A percentile compares a stretch with the other conserved stretches of the same genome.
Conservation (phyloP, 2,329 filamentous ascomycete genomes). For the Phoma sp. region DNA sequence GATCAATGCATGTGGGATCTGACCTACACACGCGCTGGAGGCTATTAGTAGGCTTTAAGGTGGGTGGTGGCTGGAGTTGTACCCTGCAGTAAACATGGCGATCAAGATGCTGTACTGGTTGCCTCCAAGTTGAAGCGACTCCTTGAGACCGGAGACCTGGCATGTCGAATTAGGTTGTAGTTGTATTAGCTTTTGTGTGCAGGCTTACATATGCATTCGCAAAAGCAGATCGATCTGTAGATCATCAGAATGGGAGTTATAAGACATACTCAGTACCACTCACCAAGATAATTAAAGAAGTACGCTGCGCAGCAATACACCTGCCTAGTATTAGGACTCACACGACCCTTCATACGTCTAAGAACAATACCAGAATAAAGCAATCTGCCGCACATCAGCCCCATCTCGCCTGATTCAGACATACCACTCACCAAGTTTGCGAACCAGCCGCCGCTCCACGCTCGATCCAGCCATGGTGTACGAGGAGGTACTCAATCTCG, state of each 20-base stretch:
- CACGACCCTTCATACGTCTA: neutral
- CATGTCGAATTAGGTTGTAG: neutral
- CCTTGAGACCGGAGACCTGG: slow-evolving; percentile 35
- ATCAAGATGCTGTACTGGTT: slow-evolving; percentile 39
- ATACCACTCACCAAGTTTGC: slow-evolving; percentile 29
- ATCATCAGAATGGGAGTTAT: neutral
- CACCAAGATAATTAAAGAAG: slow-evolving; percentile 42
- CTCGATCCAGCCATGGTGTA: slow-evolving; percentile 10
- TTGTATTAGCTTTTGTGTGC: neutral
- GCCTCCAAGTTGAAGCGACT: slow-evolving; percentile 30
- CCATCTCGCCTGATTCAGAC: no score
- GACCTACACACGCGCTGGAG: slow-evolving; percentile 30
- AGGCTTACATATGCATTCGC: slow-evolving; percentile 36
- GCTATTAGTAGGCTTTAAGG: neutral
- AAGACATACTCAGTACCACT: neutral
- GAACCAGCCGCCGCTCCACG: slow-evolving; percentile 32
- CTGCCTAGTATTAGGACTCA: slow-evolving; percentile 9
- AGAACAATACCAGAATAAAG: slow-evolving; percentile 29
- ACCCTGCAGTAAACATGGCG: slow-evolving; percentile 39
- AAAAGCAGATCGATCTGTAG: slow-evolving; percentile 32
- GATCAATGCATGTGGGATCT: slow-evolving; percentile 38
- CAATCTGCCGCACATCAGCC: slow-evolving; percentile 25
- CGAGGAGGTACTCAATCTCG: slow-evolving; percentile 1
- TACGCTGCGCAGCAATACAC: slow-evolving; percentile 40
- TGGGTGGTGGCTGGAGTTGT: neutral